These are phyloP conservation scores for Ceratorhiza oryzae-sativae DNA, from an alignment of 1,284 basidiomycete genomes.

Conservation along the genomic window DNA sequence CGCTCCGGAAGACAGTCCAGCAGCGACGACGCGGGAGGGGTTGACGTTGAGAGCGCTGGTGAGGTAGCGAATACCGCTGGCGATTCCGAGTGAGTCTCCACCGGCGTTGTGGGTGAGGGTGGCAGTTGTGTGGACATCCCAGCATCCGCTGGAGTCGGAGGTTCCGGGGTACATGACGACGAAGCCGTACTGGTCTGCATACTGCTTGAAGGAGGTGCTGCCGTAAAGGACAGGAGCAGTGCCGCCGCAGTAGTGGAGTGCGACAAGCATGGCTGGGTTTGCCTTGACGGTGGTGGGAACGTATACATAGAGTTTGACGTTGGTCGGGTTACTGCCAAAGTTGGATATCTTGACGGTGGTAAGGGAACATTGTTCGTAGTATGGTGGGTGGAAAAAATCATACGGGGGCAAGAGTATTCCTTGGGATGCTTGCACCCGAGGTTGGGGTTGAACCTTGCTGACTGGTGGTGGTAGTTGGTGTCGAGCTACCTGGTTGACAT, in stretches of 20 bases:
- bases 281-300: conserved; percentile 54
- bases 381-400: too few species aligned
- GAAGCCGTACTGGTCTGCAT: conserved; percentile 58
- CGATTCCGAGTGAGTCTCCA: conserved; percentile 63
- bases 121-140: conserved; percentile 60
- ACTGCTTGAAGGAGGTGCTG: conserved; percentile 57
- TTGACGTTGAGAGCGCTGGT: conserved; percentile 60
- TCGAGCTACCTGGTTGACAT: too few species aligned
- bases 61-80: conserved; percentile 58
- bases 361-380: neutral
- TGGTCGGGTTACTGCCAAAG: conserved; percentile 61
- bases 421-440: too few species aligned
- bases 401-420: neutral
- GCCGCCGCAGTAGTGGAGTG: conserved; percentile 61
- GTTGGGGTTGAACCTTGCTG: too few species aligned
- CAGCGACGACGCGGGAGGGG: conserved; percentile 56
- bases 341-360: conserved; percentile 40
- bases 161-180: conserved; percentile 56
- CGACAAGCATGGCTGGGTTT: conserved; percentile 59
- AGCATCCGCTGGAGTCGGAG: conserved; percentile 56
- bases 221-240: conserved; percentile 61
- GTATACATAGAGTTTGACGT: conserved; percentile 55
- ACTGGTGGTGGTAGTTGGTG: too few species aligned
- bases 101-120: conserved; percentile 63
- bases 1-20: conserved; percentile 62